Evolutionary conservation across 73 alveolate genomes (phyloP).

Genomic region (Paramecium bursaria): DNA sequence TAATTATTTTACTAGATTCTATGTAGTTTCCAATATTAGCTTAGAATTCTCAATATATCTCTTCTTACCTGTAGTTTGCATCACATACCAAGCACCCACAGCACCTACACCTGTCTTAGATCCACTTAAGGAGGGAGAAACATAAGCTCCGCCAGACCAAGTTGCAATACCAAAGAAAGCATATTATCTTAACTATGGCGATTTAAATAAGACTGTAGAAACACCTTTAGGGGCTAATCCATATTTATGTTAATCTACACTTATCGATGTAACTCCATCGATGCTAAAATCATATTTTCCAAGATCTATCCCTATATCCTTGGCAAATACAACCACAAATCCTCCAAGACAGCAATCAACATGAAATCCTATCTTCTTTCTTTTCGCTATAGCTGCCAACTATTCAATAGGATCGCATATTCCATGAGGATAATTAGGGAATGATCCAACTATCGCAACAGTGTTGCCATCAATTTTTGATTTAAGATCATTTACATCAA

Average conservation of each 20-base stretch:
- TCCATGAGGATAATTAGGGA: constrained; percentile 96
- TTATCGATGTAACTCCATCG: constrained; percentile 98
- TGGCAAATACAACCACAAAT: constrained; percentile 91
- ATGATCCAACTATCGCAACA: constrained; percentile 87
- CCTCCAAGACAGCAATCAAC: constrained; percentile 98
- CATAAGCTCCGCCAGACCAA: constrained; percentile 95
- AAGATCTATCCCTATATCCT: constrained; percentile 82
- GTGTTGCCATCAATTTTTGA: constrained; percentile 84
- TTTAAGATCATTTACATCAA: constrained; percentile 76
- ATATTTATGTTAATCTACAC: constrained; percentile 98
- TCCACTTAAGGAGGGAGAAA: constrained; percentile 90
- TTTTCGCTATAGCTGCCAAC: constrained; percentile 82
- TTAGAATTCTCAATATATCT: constrained; percentile 85
- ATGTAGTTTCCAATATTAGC: constrained; percentile 79
- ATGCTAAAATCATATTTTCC: constrained; percentile 95
- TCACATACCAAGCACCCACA: constrained; percentile 97
- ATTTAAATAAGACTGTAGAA: constrained; percentile 88
- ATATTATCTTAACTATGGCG: constrained; percentile 84
- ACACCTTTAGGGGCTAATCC: constrained; percentile 99
- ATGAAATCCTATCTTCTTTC: constrained; percentile 82
- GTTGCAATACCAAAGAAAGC: constrained; percentile 86
- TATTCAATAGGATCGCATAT: constrained; percentile 88
- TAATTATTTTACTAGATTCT: constrained; percentile 74
- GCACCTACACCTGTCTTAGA: constrained; percentile 94
- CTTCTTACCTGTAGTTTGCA: constrained; percentile 87